Percentiles rank a stretch among this genome's conserved stretches.
Evolutionary conservation across 495 filamentous ascomycete species (phyloP).

Genomic region (Aspergillus funiculosus): DNA sequence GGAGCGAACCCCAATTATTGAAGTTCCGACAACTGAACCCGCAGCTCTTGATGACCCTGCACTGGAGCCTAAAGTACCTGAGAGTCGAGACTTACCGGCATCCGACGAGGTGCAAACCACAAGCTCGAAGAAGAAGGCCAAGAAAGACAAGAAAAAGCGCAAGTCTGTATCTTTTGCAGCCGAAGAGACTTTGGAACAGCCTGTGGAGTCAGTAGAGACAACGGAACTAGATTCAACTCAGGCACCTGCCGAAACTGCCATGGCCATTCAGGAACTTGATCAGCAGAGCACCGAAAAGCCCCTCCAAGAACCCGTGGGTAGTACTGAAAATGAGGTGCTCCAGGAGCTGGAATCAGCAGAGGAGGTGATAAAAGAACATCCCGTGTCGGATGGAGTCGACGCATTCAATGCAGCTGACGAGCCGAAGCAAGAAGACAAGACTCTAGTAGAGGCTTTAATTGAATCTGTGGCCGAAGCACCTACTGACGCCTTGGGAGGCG

Average conservation of each 20-base stretch:
- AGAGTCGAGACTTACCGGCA: conserved; percentile 1
- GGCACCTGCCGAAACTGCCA: background rate
- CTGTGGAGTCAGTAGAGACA: background rate
- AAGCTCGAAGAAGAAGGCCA: conserved; percentile 42
- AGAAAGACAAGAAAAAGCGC: conserved; percentile 37
- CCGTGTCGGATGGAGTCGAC: background rate
- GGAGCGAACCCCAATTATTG: background rate
- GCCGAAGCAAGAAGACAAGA: background rate
- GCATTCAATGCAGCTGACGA: background rate
- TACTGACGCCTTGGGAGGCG: background rate
- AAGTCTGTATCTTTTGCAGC: conserved; percentile 23
- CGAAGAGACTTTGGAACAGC: conserved; percentile 15
- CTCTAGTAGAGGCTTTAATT: background rate
- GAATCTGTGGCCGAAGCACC: background rate
- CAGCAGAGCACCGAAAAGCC: background rate
- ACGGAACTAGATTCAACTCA: background rate
- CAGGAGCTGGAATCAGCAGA: background rate
- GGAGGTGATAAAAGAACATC: background rate
- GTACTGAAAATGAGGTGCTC: background rate
- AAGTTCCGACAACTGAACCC: too few species aligned
- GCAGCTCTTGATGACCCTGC: conserved; percentile 2
- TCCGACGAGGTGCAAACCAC: conserved; percentile 14
- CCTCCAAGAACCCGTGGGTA: background rate
- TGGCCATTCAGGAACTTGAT: background rate
- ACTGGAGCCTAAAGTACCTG: background rate